Evolutionary conservation across 2,329 filamentous ascomycete species (phyloP), one percentile per base, ranked within the genome.

Genomic region (Ceratocystis diversiconidia): DNA sequence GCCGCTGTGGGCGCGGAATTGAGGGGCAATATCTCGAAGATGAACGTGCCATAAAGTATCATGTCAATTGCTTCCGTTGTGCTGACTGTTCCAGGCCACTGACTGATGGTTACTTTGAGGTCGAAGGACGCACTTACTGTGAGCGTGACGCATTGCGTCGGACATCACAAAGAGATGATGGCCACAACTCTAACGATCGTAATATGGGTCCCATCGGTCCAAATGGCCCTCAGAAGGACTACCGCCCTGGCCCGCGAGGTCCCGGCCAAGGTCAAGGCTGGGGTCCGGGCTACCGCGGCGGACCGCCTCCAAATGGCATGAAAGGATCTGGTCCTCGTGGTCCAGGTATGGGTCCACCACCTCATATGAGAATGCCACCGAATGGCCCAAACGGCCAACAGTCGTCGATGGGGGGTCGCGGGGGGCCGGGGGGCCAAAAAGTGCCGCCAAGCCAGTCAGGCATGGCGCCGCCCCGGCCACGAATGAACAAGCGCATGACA

Each of bases 11-110:
- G 69, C 79, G 79, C 10, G 94, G 94, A 15, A 97, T 99, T 70
- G 94, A 99, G 75, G 94, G 94, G 0, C 87, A 92, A 70, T 99
- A 95, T 71, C 79, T 96, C 46, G 91, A 96, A 73, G 95, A 94
- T 36, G 88, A 90, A 71, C 75, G 79, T 48, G 78, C 80, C 43
- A 81, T 85, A 70, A 96, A 96, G 73, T 94, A 91, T 75, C 94
- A 99, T 73, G 84, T 90, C 0, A 79, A 83, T 6, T 99, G 94
- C 76, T 90, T 99, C 76, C 86, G 85, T 61, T 97, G 94, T 73
- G 81, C 82, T 57, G 87, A 90, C 70, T 97, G 92, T 73, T 83
- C 85, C 41, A 76, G 84, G 60, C 84, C 87, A 1, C 79, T 97
- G 12, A 82, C 83, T 22, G 87, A 92, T 57, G 92, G 94, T 68